A percentile compares a stretch with the other conserved stretches of the same genome.
phyloP scores from a whole-genome alignment of 371 early-diverging fungal genomes.

The Mucor sp. region DNA sequence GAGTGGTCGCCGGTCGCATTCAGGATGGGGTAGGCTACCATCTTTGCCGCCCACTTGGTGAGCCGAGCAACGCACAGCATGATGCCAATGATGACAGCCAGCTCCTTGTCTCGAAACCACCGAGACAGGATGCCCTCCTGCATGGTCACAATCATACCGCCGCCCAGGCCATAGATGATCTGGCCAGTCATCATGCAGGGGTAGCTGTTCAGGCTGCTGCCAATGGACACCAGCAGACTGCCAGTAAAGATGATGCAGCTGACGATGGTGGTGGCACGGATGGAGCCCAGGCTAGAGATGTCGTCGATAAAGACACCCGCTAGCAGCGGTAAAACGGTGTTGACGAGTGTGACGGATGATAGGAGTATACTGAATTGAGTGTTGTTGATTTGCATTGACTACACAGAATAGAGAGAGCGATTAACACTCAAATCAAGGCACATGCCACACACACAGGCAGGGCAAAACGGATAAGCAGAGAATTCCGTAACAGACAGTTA shows the following conservation, averaged over 20 bases:
- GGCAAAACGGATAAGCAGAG: constrained; percentile 14
- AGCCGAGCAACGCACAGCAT: constrained; percentile 36
- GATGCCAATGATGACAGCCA: constrained; percentile 41
- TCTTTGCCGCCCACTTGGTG: constrained; percentile 45
- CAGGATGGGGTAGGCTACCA: constrained; percentile 43
- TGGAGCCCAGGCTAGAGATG: constrained; percentile 34
- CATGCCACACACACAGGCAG: too few species aligned
- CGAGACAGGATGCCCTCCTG: constrained; percentile 49
- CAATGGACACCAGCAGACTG: constrained; percentile 37
- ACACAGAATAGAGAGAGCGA: background rate
- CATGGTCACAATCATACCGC: constrained; percentile 49
- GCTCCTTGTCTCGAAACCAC: constrained; percentile 48
- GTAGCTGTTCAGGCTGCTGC: constrained; percentile 30
- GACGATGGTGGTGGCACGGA: constrained; percentile 40
- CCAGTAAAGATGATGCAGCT: constrained; percentile 39
- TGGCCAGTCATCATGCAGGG: constrained; percentile 49
- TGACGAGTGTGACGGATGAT: constrained; percentile 71
- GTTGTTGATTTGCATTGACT: constrained; percentile 62
- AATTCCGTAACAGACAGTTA: background rate
- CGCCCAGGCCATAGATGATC: constrained; percentile 48
- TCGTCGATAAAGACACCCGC: constrained; percentile 64
- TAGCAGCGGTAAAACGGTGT: constrained; percentile 67
- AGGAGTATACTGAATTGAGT: constrained; percentile 72
- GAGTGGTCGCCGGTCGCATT: constrained; percentile 23
- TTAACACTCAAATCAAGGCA: too few species aligned